Evolutionary conservation across 805 yeast genomes (phyloP).

Genomic region (Ogataea wickerhamii): DNA sequence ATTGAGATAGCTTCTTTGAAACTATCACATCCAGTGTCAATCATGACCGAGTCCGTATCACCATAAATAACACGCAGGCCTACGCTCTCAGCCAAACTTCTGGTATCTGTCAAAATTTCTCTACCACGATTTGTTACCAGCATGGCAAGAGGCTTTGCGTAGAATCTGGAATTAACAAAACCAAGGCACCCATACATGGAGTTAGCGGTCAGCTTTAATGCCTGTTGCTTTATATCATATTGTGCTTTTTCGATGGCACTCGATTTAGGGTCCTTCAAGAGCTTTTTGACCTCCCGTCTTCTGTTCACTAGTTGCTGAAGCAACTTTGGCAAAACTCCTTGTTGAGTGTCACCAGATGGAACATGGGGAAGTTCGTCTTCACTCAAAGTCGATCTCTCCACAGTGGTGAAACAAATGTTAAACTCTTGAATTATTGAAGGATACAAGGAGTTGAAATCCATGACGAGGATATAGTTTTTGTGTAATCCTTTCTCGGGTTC

Average conservation of each 20-base stretch:
- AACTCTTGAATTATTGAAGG: slow-evolving; percentile 97
- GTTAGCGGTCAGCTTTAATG: slow-evolving; percentile 93
- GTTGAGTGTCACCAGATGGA: slow-evolving; percentile 54
- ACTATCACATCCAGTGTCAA: slow-evolving; percentile 75
- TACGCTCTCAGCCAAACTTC: slow-evolving; percentile 84
- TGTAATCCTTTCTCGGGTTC: slow-evolving; percentile 96
- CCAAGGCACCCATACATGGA: slow-evolving; percentile 99
- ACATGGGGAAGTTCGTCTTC: slow-evolving; percentile 64
- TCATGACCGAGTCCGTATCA: slow-evolving; percentile 99
- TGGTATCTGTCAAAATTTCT: slow-evolving; percentile 88
- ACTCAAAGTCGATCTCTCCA: slow-evolving; percentile 54
- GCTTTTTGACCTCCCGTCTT: slow-evolving; percentile 87
- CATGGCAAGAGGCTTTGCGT: slow-evolving; percentile 95
- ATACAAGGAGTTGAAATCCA: slow-evolving; percentile 97
- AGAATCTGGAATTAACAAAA: slow-evolving; percentile 84
- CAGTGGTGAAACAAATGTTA: slow-evolving; percentile 96
- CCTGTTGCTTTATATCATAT: slow-evolving; percentile 93
- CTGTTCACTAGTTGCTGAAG: slow-evolving; percentile 81
- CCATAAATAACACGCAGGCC: slow-evolving; percentile 89
- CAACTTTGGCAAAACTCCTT: slow-evolving; percentile 85
- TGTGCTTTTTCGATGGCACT: slow-evolving; percentile 67
- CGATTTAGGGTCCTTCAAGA: slow-evolving; percentile 71
- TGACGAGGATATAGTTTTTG: slow-evolving; percentile 81
- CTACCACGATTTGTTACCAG: slow-evolving; percentile 93
- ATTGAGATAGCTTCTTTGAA: slow-evolving; percentile 72